A percentile compares a stretch with the other conserved stretches of the same genome.
phyloP scores from a whole-genome alignment of 805 yeast species.

The Saccharomycopsis sp. region DNA sequence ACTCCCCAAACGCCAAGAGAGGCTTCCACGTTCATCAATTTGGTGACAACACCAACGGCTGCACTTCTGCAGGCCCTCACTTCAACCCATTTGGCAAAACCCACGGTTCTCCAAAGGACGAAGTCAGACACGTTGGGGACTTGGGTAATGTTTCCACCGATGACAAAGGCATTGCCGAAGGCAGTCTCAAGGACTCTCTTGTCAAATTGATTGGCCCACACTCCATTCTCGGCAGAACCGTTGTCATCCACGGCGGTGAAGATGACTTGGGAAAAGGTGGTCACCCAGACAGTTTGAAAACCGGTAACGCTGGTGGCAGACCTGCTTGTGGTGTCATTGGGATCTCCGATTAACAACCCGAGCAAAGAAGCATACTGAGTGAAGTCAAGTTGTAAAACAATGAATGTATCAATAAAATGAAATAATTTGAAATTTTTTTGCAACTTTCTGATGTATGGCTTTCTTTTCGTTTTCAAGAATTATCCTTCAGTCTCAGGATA shows the following conservation, averaged over 20 bases:
- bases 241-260: slow-evolving; percentile 85
- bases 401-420: no score
- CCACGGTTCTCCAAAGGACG: slow-evolving; percentile 89
- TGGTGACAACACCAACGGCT: slow-evolving; percentile 99
- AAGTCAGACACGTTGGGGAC: slow-evolving; percentile 85
- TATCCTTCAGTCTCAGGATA: no score
- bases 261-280: slow-evolving; percentile 96
- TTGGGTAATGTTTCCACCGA: slow-evolving; percentile 91
- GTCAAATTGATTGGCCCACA: slow-evolving; percentile 79
- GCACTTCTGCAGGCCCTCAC: slow-evolving; percentile 98
- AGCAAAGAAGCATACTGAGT: no score
- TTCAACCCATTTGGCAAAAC: slow-evolving; percentile 84
- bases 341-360: slow-evolving; percentile 35
- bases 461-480: no score
- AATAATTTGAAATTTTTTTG: no score
- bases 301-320: slow-evolving; percentile 98
- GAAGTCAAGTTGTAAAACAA: no score
- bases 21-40: slow-evolving; percentile 98
- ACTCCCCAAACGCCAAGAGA: slow-evolving; percentile 76
- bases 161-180: slow-evolving; percentile 83
- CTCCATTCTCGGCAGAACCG: slow-evolving; percentile 90
- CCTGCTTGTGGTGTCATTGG: slow-evolving; percentile 99
- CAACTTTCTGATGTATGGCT: no score
- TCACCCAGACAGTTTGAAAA: slow-evolving; percentile 80
- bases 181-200: slow-evolving; percentile 66